phyloP scores from a whole-genome alignment of 768 basidiomycete genomes.

The Chiua virens region DNA sequence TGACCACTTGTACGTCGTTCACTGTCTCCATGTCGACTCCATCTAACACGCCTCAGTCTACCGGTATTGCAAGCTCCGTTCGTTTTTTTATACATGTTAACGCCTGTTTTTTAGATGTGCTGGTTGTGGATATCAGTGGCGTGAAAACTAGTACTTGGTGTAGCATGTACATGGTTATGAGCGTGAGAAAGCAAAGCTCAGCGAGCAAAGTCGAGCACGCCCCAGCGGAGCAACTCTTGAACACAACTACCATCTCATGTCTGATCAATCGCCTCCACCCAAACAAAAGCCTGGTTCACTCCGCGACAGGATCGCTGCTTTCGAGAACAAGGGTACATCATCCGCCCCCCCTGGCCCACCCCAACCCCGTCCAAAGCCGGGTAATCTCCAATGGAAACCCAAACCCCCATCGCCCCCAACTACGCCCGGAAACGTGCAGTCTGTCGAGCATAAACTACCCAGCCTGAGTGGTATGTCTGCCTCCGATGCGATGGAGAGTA shows the following conservation, averaged over 20 bases:
- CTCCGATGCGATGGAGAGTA: constrained; percentile 85
- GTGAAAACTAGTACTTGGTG: constrained; percentile 50
- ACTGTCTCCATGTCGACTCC: background rate
- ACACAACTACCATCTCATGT: constrained; percentile 45
- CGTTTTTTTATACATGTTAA: background rate
- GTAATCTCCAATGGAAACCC: constrained; percentile 72
- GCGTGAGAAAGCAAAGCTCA: constrained; percentile 23
- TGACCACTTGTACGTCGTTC: constrained; percentile 50
- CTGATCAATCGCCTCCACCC: constrained; percentile 55
- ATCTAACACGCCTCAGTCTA: constrained; percentile 47
- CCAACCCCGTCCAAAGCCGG: constrained; percentile 54
- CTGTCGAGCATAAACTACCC: constrained; percentile 22
- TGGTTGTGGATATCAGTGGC: constrained; percentile 65
- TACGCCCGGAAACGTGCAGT: constrained; percentile 20
- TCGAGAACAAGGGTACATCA: constrained; percentile 60
- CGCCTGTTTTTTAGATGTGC: constrained; percentile 49
- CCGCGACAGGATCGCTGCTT: constrained; percentile 86
- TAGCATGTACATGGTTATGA: background rate
- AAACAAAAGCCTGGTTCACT: constrained; percentile 75
- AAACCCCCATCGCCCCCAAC: constrained; percentile 48
- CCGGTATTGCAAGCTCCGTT: constrained; percentile 38
- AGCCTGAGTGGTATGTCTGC: constrained; percentile 63
- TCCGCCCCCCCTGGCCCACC: constrained; percentile 31
- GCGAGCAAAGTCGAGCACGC: constrained; percentile 21
- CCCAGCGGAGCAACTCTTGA: constrained; percentile 6